These are phyloP conservation scores for Torulaspora gathmanii DNA, from an alignment of 805 yeast species.

Conservation along the genomic window DNA sequence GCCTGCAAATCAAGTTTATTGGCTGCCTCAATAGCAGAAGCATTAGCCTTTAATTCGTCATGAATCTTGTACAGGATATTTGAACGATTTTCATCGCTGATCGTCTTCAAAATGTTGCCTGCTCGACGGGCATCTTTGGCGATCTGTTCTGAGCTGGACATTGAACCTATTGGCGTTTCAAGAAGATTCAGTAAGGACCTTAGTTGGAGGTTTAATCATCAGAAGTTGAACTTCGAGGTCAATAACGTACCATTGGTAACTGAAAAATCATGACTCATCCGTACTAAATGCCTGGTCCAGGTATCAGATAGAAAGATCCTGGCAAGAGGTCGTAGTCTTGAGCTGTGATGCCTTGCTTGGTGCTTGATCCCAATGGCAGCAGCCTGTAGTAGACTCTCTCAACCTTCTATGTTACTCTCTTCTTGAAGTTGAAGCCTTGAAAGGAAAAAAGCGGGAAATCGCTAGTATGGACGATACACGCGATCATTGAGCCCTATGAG, in stretches of 20 bases:
- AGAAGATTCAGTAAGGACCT: not conserved
- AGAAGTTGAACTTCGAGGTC: not conserved
- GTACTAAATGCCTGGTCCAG: not conserved
- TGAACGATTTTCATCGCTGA: constrained; percentile 68
- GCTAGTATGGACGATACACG: too few species aligned
- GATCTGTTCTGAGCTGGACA: constrained; percentile 54
- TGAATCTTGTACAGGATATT: constrained; percentile 67
- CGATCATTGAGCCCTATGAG: not conserved
- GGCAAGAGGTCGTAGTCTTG: not conserved
- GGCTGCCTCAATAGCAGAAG: constrained; percentile 62
- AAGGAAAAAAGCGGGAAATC: not conserved
- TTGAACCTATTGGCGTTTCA: not conserved
- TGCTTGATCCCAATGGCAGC: not conserved
- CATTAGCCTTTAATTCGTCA: constrained; percentile 56
- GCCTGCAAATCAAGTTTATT: constrained; percentile 69
- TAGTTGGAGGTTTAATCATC: not conserved
- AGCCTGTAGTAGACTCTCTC: not conserved
- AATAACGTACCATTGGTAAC: not conserved
- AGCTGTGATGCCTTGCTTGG: not conserved
- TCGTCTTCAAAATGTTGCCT: constrained; percentile 74
- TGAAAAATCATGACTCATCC: not conserved
- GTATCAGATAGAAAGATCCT: not conserved
- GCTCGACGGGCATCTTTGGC: constrained; percentile 82
- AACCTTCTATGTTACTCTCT: not conserved
- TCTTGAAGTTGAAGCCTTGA: not conserved